Evolutionary conservation across 345 rosid species (phyloP).

Genomic region (Angophora floribunda): DNA sequence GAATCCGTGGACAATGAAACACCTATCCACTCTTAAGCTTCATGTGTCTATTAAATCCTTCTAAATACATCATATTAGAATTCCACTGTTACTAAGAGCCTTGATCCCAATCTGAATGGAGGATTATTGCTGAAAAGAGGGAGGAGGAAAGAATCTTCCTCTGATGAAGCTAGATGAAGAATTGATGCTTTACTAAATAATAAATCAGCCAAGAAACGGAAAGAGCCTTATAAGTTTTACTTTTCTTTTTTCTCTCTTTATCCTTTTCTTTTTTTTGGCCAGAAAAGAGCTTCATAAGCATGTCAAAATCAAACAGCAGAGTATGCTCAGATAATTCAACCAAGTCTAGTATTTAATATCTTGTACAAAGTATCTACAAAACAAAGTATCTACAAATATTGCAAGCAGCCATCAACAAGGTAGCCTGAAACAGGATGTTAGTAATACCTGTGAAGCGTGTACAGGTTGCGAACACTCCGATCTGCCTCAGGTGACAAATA

Average conservation of each 20-base stretch:
- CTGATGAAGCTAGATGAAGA: neutral
- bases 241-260: neutral
- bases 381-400: neutral
- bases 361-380: neutral
- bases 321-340: neutral
- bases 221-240: neutral
- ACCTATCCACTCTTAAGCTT: neutral
- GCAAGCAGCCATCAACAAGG: neutral
- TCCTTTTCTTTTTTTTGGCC: neutral
- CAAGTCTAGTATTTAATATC: neutral
- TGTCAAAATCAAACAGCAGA: neutral
- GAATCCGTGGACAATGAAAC: neutral
- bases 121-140: neutral
- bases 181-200: neutral
- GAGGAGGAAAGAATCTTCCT: neutral
- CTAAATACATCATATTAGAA: neutral
- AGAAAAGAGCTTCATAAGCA: neutral
- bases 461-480: constrained; percentile 32
- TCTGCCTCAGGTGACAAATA: constrained; percentile 39
- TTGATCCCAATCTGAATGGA: neutral
- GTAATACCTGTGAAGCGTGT: constrained; percentile 37
- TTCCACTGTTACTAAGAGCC: neutral
- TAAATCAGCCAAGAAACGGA: neutral
- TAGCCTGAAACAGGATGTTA: neutral
- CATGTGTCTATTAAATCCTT: neutral